These are phyloP conservation scores for Biscogniauxia mediterranea DNA, from an alignment of 2,329 filamentous ascomycete species.

Conservation along the genomic window DNA sequence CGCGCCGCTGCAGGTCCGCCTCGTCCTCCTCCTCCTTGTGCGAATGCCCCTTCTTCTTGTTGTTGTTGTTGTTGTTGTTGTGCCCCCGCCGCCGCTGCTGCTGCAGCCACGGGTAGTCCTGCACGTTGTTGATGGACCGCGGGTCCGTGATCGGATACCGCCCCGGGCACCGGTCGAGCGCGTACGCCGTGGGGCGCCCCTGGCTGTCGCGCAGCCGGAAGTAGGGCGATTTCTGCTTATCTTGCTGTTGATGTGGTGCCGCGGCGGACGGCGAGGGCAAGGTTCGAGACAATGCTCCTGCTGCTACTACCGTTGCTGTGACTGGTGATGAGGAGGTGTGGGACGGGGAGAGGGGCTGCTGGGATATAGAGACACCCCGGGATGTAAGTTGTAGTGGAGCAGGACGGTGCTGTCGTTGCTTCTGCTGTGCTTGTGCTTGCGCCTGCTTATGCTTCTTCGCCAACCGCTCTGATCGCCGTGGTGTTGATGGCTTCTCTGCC, in stretches of 20 bases:
- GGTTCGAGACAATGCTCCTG: neutral
- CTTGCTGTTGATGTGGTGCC: too few relatives aligned
- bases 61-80: too few relatives aligned
- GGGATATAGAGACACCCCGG: neutral
- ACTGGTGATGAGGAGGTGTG: neutral
- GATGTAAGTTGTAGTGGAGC: neutral
- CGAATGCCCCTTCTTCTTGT: too few relatives aligned
- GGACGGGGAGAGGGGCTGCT: neutral
- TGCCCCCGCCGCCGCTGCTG: neutral
- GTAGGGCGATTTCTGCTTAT: too few relatives aligned
- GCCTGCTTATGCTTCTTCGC: neutral
- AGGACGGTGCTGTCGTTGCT: neutral
- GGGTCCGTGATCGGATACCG: neutral
- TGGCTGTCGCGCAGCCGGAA: neutral
- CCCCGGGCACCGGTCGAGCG: neutral
- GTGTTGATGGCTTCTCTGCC: neutral
- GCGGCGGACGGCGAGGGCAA: too few relatives aligned
- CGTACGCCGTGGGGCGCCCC: slow-evolving; percentile 1
- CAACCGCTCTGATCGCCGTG: neutral
- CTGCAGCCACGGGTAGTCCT: neutral
- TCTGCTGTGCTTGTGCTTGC: neutral
- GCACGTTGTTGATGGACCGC: neutral
- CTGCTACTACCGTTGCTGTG: neutral
- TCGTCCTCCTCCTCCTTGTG: too few relatives aligned
- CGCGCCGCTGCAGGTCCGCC: neutral